These are phyloP conservation scores for Albifimbria verrucaria DNA, from an alignment of 2,329 filamentous ascomycete species.

Conservation along the genomic window DNA sequence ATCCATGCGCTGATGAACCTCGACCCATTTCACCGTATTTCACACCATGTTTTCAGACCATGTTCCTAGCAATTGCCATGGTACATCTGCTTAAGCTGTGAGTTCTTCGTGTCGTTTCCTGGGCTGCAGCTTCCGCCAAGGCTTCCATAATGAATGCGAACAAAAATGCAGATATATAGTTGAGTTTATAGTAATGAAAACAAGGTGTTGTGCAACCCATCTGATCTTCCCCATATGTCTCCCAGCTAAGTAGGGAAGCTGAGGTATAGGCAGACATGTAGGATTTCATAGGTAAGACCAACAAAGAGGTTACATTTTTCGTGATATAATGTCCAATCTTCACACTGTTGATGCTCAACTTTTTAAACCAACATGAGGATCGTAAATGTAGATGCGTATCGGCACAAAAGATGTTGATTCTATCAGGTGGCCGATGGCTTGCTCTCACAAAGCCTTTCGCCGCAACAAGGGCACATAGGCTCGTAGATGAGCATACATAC, in stretches of 20 bases:
- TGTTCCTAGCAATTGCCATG: conserved; percentile 15
- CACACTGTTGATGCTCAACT: too few relatives aligned
- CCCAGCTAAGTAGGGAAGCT: background rate
- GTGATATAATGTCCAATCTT: conserved; percentile 24
- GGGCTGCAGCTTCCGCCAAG: conserved; percentile 7
- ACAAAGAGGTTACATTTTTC: background rate
- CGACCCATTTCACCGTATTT: conserved; percentile 7
- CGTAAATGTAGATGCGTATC: background rate
- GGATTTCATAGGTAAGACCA: background rate
- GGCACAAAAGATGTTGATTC: background rate
- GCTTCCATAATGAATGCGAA: conserved; percentile 75
- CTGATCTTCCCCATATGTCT: conserved; percentile 9
- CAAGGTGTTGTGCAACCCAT: conserved; percentile 27
- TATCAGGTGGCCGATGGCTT: background rate
- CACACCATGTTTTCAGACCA: conserved; percentile 14
- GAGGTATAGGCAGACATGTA: conserved; percentile 18
- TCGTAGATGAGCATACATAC: background rate
- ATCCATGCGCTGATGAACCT: conserved; percentile 67
- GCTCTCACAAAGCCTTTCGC: background rate
- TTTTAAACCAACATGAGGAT: too few relatives aligned
- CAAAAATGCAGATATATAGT: conserved; percentile 98
- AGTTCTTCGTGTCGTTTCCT: background rate
- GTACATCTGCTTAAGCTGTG: conserved; percentile 2
- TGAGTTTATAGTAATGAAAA: conserved; percentile 61
- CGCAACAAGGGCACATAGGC: background rate